These are phyloP conservation scores for Debaryomyces fabryi DNA, from an alignment of 1,139 yeast species.

Conservation along the genomic window DNA sequence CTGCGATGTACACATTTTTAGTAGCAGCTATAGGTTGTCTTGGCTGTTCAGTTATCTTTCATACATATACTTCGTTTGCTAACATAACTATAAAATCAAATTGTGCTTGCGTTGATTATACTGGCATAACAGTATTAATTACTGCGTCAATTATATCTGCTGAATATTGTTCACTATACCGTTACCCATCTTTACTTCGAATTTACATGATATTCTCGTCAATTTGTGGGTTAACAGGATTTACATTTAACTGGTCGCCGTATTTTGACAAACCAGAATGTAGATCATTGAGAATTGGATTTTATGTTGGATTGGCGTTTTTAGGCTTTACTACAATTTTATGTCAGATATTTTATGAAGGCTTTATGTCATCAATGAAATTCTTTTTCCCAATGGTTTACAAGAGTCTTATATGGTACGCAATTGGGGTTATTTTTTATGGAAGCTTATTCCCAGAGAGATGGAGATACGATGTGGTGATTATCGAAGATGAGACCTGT, in stretches of 20 bases:
- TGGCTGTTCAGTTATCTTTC: slow-evolving; percentile 83
- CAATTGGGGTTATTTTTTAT: slow-evolving; percentile 82
- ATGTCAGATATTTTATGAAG: slow-evolving; percentile 59
- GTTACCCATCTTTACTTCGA: slow-evolving; percentile 52
- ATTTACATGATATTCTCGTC: slow-evolving; percentile 63
- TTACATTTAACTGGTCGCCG: slow-evolving; percentile 87
- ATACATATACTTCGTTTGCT: slow-evolving; percentile 83
- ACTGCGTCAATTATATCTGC: slow-evolving; percentile 89
- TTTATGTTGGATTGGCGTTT: slow-evolving; percentile 77
- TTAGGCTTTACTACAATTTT: slow-evolving; percentile 71
- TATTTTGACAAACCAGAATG: slow-evolving; percentile 86
- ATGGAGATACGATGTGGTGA: slow-evolving; percentile 68
- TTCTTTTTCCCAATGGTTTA: slow-evolving; percentile 64
- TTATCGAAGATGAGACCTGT: slow-evolving; percentile 42
- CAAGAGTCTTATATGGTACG: slow-evolving; percentile 73
- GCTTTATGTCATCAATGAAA: slow-evolving; percentile 50
- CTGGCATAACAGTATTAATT: slow-evolving; percentile 88
- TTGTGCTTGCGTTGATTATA: slow-evolving; percentile 93
- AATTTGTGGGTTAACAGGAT: slow-evolving; percentile 70
- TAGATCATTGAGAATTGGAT: slow-evolving; percentile 76
- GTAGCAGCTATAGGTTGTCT: slow-evolving; percentile 77
- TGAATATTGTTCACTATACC: slow-evolving; percentile 76
- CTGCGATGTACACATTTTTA: slow-evolving; percentile 64
- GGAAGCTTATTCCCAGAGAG: slow-evolving; percentile 91
- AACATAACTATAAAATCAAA: slow-evolving; percentile 62